Base-by-base conservation (phyloP, 352 stramenopile species). In the Paralagenidium karlingii region DNA sequence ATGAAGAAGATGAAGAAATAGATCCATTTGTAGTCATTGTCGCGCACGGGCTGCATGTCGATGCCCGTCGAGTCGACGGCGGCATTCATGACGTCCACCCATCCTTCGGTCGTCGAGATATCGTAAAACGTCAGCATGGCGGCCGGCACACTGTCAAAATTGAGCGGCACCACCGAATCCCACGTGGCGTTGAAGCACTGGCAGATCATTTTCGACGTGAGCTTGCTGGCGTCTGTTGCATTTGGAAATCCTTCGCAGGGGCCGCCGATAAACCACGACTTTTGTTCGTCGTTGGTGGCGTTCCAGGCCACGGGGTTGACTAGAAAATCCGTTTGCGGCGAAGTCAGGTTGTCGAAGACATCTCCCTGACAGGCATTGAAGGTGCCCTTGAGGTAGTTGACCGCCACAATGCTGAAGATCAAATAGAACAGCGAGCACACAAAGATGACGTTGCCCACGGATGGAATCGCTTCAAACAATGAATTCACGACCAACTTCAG, bases 391-490 rank as follows among this genome's bases (percentile, higher is more conserved):
- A 97, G 61, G 47, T 96, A 96, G 27, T 86, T 94, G 0, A 97
- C 85, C 4, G 83, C 75, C 43, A 97, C 65, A 40, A 97, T 97
- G 45, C 83, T 92, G 64, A 98, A 98, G 34, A 97, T 94, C 19
- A 97, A 63, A 41, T 94, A 96, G 47, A 97, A 94, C 0, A 98
- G 60, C 32, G 82, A 62, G 38, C 82, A 96, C 2, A 98, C 61
- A 38, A 96, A 69, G 3, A 91, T 46, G 3, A 96, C 74, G 53
- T 96, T 96, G 5, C 86, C 52, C 8, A 96, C 82, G 13, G 66
- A 62, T 1, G 82, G 86, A n/a, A 96, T 94, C 11, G 79, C 76
- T 38, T 85, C 66, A 16, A 96, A 71, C 13, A 96, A 53, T 0
- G 85, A 65, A 19, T 95, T 95, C 3, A 98, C 84, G 0, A 96